phyloP scores from a whole-genome alignment of 192 early-diverging fungal genomes.

The Phlyctochytrium arcticum region DNA sequence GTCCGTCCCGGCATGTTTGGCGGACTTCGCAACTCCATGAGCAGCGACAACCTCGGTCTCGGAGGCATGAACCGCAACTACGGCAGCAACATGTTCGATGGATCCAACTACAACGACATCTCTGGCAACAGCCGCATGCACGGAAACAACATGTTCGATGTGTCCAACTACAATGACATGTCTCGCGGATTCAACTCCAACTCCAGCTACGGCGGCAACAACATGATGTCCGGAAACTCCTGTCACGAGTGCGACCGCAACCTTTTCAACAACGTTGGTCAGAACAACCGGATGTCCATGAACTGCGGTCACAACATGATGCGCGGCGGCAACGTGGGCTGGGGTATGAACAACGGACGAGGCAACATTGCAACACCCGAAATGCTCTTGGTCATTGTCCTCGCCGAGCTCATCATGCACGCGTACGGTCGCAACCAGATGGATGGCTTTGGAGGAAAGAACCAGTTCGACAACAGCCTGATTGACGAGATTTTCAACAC shows the following conservation, averaged over 20 bases:
- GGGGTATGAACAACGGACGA: slow-evolving; percentile 50
- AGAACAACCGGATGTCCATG: slow-evolving; percentile 40
- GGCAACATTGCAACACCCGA: slow-evolving; percentile 54
- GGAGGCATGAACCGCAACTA: no score
- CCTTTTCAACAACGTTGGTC: slow-evolving; percentile 37
- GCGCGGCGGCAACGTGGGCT: slow-evolving; percentile 28
- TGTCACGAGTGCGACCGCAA: slow-evolving; percentile 44
- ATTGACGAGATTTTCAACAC: neutral
- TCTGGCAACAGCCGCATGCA: slow-evolving; percentile 39
- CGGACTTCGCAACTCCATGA: neutral
- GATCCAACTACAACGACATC: no score
- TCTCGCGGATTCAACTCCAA: no score
- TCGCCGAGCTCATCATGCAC: neutral
- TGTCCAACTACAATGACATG: no score
- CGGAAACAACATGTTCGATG: no score
- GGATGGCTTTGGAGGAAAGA: neutral
- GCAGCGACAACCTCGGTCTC: no score
- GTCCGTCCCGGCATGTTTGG: no score
- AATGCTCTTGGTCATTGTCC: no score
- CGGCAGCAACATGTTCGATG: no score
- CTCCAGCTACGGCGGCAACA: slow-evolving; percentile 37
- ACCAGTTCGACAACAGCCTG: neutral
- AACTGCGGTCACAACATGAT: slow-evolving; percentile 26
- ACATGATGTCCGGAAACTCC: slow-evolving; percentile 39
- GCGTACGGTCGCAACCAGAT: neutral